phyloP scores from a whole-genome alignment of 1,284 basidiomycete species.

The Rhodotorula glutinis region DNA sequence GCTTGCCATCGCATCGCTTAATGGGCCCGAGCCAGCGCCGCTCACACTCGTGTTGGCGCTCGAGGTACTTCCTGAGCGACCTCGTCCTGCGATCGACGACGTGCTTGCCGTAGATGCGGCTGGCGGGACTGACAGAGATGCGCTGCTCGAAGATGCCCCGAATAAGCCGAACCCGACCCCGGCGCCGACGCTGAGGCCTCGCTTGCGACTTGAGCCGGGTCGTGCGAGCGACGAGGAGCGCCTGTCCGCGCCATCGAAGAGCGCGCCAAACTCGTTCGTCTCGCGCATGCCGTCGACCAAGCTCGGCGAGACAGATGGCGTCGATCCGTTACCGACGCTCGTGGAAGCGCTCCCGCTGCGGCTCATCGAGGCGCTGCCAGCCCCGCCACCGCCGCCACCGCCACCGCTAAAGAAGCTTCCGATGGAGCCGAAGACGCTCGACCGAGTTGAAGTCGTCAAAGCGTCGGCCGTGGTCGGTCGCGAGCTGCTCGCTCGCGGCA shows the following conservation, averaged over 20 bases:
- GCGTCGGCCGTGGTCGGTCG: not conserved
- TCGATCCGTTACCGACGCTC: slow-evolving; percentile 2
- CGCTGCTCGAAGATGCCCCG: not conserved
- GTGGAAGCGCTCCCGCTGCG: slow-evolving; percentile 5
- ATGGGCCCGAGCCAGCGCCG: not conserved
- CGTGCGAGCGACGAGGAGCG: not conserved
- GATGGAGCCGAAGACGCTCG: slow-evolving; percentile 21
- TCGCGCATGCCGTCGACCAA: slow-evolving; percentile 1
- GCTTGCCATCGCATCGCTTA: not conserved
- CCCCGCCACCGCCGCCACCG: no score
- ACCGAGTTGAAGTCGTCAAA: not conserved
- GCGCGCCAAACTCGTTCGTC: slow-evolving; percentile 35
- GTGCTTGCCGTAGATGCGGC: not conserved
- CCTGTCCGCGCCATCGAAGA: slow-evolving; percentile 19
- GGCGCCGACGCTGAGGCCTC: slow-evolving; percentile 36
- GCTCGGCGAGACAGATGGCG: slow-evolving; percentile 1
- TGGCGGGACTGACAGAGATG: not conserved
- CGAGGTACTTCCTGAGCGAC: slow-evolving; percentile 12
- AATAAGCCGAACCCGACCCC: slow-evolving; percentile 14
- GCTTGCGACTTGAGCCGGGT: slow-evolving; percentile 18
- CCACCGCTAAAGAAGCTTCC: slow-evolving; percentile 17
- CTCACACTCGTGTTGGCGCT: slow-evolving; percentile 7
- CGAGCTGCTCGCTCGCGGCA: not conserved
- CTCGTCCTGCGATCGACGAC: not conserved
- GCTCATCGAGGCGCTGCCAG: slow-evolving; percentile 7